These are phyloP conservation scores for Aspergillus melleus DNA, from an alignment of 2,329 filamentous ascomycete species.

Conservation along the genomic window DNA sequence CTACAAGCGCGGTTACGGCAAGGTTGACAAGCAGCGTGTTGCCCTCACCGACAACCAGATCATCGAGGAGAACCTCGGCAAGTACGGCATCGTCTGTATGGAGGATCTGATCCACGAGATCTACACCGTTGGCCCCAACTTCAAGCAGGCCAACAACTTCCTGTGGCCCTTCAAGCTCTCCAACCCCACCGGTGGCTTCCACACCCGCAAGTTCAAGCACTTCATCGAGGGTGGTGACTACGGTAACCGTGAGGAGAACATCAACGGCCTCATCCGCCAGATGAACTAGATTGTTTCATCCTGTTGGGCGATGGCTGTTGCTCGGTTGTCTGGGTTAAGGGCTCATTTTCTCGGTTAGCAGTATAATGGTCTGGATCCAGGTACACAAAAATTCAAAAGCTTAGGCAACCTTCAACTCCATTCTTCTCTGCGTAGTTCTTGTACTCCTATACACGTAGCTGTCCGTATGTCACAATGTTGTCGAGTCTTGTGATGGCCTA, in stretches of 20 bases:
- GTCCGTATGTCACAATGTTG: background rate
- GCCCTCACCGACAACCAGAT: slow-evolving; percentile 96
- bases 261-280: slow-evolving; percentile 93
- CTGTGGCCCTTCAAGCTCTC: slow-evolving; percentile 99
- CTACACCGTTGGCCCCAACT: slow-evolving; percentile 97
- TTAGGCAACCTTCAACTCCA: slow-evolving; percentile 30
- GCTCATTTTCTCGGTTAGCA: slow-evolving; percentile 26
- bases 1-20: slow-evolving; percentile 99
- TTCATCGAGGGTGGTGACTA: slow-evolving; percentile 98
- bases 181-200: slow-evolving; percentile 98
- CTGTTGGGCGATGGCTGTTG: slow-evolving; percentile 14
- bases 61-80: slow-evolving; percentile 93
- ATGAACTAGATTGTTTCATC: slow-evolving; percentile 74
- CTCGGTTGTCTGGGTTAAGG: slow-evolving; percentile 36
- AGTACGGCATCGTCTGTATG: slow-evolving; percentile 99
- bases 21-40: slow-evolving; percentile 97
- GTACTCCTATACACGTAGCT: background rate
- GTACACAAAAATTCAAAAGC: slow-evolving; percentile 37
- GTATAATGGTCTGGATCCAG: slow-evolving; percentile 20
- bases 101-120: slow-evolving; percentile 99
- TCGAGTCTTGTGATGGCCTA: background rate
- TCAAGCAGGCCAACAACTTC: slow-evolving; percentile 99
- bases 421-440: background rate
- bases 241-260: slow-evolving; percentile 97
- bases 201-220: slow-evolving; percentile 96